Conservation (phyloP, 495 filamentous ascomycete genomes). For the Penicillium chermesinum region DNA sequence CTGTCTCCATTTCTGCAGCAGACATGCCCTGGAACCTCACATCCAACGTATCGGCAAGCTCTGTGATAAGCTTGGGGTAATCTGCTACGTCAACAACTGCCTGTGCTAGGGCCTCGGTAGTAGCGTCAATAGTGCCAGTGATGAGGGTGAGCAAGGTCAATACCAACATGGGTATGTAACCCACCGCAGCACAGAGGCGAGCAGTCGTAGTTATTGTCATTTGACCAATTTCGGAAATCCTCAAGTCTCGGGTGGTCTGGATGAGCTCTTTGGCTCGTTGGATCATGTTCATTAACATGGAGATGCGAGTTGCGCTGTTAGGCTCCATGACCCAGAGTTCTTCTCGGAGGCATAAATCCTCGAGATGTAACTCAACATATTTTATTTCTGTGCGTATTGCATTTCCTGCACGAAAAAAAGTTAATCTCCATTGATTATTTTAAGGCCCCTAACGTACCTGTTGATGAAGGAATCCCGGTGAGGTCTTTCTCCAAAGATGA, state of each 20-base stretch:
- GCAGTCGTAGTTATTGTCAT: constrained; percentile 11
- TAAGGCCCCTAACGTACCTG: constrained; percentile 5
- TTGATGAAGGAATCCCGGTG: constrained; percentile 5
- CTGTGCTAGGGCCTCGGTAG: constrained; percentile 8
- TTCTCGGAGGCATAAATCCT: constrained; percentile 13
- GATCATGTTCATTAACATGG: constrained; percentile 12
- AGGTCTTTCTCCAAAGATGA: constrained; percentile 8
- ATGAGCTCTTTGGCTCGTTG: constrained; percentile 13
- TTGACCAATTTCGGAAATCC: constrained; percentile 8
- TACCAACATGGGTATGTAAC: constrained; percentile 11
- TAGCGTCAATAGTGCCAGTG: constrained; percentile 1
- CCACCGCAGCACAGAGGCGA: constrained; percentile 11
- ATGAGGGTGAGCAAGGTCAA: constrained; percentile 11
- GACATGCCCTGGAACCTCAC: constrained; percentile 9
- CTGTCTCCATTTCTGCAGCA: constrained; percentile 12
- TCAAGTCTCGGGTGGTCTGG: constrained; percentile 5
- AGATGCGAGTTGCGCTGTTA: constrained; percentile 5
- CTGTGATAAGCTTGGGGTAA: constrained; percentile 11
- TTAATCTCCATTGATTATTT: constrained; percentile 2
- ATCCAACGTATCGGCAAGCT: constrained; percentile 10
- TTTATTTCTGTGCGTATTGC: constrained; percentile 14
- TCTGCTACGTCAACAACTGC: constrained; percentile 13
- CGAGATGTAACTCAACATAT: constrained; percentile 12
- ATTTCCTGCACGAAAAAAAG: constrained; percentile 8
- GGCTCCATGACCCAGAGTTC: constrained; percentile 14